These are phyloP conservation scores for Obba rivulosa DNA, from an alignment of 768 basidiomycete genomes.

Conservation along the genomic window DNA sequence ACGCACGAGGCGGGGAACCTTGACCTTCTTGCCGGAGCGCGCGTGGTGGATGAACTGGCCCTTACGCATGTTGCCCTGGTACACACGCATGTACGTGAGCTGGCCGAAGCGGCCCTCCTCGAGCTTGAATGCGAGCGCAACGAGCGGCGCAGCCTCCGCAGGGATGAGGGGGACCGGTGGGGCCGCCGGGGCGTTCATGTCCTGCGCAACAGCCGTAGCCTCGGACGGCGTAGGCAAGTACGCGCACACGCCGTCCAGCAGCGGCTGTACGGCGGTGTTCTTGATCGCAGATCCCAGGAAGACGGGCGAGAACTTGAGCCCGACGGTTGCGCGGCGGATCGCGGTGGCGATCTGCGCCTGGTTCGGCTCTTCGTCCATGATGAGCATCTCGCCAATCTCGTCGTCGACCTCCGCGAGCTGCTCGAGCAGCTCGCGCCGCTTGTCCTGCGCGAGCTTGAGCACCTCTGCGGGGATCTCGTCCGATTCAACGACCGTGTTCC, in stretches of 20 bases:
- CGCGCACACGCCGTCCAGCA: conserved; percentile 92
- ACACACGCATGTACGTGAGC: conserved; percentile 96
- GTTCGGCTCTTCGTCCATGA: conserved; percentile 77
- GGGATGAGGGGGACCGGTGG: conserved; percentile 75
- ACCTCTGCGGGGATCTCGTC: conserved; percentile 84
- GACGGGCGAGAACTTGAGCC: conserved; percentile 91
- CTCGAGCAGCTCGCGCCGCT: conserved; percentile 89
- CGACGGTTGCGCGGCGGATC: conserved; percentile 83
- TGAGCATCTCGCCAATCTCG: conserved; percentile 83
- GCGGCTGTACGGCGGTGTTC: conserved; percentile 91
- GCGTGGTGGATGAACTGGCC: conserved; percentile 85
- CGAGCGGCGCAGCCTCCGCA: conserved; percentile 80
- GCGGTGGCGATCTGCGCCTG: conserved; percentile 73
- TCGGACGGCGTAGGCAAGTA: conserved; percentile 91
- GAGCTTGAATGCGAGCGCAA: conserved; percentile 96
- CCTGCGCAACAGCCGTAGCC: conserved; percentile 72
- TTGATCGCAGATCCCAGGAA: conserved; percentile 97
- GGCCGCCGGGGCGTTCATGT: conserved; percentile 64
- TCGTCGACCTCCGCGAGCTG: conserved; percentile 97
- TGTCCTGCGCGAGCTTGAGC: conserved; percentile 68
- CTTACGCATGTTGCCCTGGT: conserved; percentile 91
- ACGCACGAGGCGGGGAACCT: conserved; percentile 90
- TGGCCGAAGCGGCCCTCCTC: conserved; percentile 98
- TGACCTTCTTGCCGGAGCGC: conserved; percentile 93
- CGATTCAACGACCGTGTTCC: conserved; percentile 70